Conservation (phyloP, 1,139 yeast genomes). For the Kodamaea suecica region DNA sequence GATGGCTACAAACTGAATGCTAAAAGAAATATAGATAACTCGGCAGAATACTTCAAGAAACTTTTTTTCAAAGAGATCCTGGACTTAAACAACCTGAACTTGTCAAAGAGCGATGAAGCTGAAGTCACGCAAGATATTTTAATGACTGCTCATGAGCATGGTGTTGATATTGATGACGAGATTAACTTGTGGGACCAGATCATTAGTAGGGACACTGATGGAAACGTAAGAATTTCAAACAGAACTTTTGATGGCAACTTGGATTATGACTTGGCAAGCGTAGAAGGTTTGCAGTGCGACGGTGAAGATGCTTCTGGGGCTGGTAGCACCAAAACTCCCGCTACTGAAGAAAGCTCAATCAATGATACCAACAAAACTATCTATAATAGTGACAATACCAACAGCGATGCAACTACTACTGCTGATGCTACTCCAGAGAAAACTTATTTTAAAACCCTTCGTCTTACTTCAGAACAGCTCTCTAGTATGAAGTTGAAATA, state of each 20-base stretch:
- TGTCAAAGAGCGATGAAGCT: conserved; percentile 17
- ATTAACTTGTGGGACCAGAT: conserved; percentile 35
- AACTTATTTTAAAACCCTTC: conserved; percentile 75
- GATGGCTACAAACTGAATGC: conserved; percentile 93
- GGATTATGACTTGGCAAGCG: no score
- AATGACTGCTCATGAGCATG: conserved; percentile 13
- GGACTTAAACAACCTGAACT: conserved; percentile 18
- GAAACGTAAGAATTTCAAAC: conserved; percentile 58
- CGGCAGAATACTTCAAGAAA: conserved; percentile 69
- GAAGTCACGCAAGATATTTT: conserved; percentile 7
- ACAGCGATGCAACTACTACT: not conserved
- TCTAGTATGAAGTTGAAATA: conserved; percentile 66
- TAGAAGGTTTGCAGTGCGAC: no score
- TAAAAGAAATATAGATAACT: conserved; percentile 60
- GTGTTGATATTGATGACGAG: conserved; percentile 19
- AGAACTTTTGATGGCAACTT: not conserved
- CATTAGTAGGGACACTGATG: conserved; percentile 58
- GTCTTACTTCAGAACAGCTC: conserved; percentile 89
- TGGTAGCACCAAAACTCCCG: not conserved
- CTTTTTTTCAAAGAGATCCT: conserved; percentile 58
- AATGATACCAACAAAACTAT: no score
- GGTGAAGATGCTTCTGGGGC: not conserved
- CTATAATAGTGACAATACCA: no score
- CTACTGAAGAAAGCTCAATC: not conserved
- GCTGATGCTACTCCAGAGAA: conserved; percentile 16